Evolutionary conservation across 257 asterid genomes (phyloP), one percentile per base, ranked within the genome.

Genomic region (Ajuga chamaepitys): DNA sequence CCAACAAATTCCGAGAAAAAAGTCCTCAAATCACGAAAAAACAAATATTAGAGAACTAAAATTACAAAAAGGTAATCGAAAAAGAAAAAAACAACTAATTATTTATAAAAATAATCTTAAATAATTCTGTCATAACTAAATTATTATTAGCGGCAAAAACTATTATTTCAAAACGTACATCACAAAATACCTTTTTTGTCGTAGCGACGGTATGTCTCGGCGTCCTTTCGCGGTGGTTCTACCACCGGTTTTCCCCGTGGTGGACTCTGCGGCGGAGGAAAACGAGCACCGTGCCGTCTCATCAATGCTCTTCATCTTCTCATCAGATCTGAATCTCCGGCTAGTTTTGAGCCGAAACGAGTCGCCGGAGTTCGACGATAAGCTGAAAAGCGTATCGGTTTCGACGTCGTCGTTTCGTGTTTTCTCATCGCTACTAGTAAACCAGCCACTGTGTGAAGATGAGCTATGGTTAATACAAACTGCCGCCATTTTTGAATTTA

Each of bases 351-450:
- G 77, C 45, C 70, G 82, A 48, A 81, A 77, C 20, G 93, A 83
- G 64, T 88, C 93, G 11, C 79, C 80, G 67, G 89, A 88, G 74
- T 68, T 25, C 2, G 93, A 74, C 20, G 89, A 81, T 5, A 82
- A 62, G 81, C 90, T 85, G 70, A 81, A 76, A 24, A 79, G 67
- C 0, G 80, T 53, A 7, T 78, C 83, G 14, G 77, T 73, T 10
- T 75, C 74, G 37, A 48, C 61, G 21, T 67, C 82, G 7, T 30
- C 37, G 37, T 30, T 8, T 8, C 37, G 37, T 4, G 37, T 30
- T 8, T 30, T 30, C 37, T 30, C 37, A 25, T 52, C 68, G 44
- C 61, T 68, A 70, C 81, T 80, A 45, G 80, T 85, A 45, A 87
- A 87, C 86, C 80, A 81, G 4, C 82, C 86, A 50, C 83, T 65